Conservation (phyloP, 1,284 basidiomycete genomes). For the Psilocybe mexicana region DNA sequence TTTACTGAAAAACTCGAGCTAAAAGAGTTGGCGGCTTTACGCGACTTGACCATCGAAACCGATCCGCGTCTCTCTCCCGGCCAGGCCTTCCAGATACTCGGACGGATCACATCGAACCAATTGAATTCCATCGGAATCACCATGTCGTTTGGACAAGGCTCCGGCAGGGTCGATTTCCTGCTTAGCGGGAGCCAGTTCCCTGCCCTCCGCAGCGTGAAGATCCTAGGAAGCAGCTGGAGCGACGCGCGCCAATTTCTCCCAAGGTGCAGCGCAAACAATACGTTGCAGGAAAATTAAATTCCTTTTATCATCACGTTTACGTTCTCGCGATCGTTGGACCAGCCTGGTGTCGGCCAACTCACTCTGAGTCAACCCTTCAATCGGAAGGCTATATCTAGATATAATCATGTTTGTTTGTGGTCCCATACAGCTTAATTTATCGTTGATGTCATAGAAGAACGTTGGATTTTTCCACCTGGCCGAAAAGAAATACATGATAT, state of each 20-base stretch:
- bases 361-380: not conserved
- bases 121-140: slow-evolving; percentile 15
- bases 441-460: not conserved
- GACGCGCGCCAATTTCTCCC: slow-evolving; percentile 20
- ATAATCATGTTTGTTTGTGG: not conserved
- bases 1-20: slow-evolving; percentile 14
- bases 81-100: slow-evolving; percentile 11
- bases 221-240: slow-evolving; percentile 14
- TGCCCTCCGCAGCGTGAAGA: slow-evolving; percentile 10
- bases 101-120: slow-evolving; percentile 6
- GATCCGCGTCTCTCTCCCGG: slow-evolving; percentile 13
- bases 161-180: slow-evolving; percentile 16
- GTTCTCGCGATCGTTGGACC: not conserved
- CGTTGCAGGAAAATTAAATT: slow-evolving; percentile 7
- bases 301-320: not conserved
- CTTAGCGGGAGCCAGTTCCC: slow-evolving; percentile 12
- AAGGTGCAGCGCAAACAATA: slow-evolving; percentile 18
- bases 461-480: not conserved
- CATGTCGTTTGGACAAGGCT: slow-evolving; percentile 14
- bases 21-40: slow-evolving; percentile 11
- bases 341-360: too few species aligned
- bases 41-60: slow-evolving; percentile 13
- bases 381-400: not conserved
- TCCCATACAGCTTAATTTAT: not conserved
- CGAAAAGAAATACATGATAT: not conserved